Evolutionary conservation across 441 rosid genomes (phyloP), one percentile per base, ranked within the genome.

Genomic region (Lepidium campestre): DNA sequence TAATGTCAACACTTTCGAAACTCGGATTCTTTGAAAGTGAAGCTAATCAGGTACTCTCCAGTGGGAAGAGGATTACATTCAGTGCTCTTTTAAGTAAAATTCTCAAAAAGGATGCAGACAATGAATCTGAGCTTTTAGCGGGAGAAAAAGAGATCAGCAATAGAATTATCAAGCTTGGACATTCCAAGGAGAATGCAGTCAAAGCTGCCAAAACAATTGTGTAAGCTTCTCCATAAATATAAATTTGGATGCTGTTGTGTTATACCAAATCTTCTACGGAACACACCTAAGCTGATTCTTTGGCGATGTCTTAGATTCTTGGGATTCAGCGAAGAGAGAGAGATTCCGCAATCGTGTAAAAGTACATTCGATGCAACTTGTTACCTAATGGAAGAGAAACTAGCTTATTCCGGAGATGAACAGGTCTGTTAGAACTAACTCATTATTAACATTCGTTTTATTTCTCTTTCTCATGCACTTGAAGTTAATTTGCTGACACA

Each of bases 301-400:
- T 57, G 76, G 53, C 3, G 65, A 23, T 76, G 55, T 57, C 34
- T 56, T 76, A 90, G 97, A 53, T 89, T 78, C 85, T 75, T 93
- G 81, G 96, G 96, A 52, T 83, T 85, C 62, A 76, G 81, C 3
- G 92, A 86, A 66, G 79, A 72, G 72, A 79, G 72, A 54, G 85
- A 86, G 78, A 71, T 93, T 62, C 92, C 95, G n/a, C 75, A 74
- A 60, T 63, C 82, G 44, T 87, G 95, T 76, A 78, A 75, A 69
- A 86, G 74, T 71, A 69, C 83, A 32, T 87, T 93, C n/a, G 91
- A 79, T 36, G 88, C 87, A 54, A 81, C 80, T 67, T 89, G 97
- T 67, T 80, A 72, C 68, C 61, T 79, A 34, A 93, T 93, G 99
- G 97, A 93, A 85, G 89, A 85, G 81, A 87, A 79, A 72, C 77